A percentile compares a stretch with the other conserved stretches of the same genome.
Conservation (phyloP, 208 protist species). For the Acanthamoeba castellanii region DNA sequence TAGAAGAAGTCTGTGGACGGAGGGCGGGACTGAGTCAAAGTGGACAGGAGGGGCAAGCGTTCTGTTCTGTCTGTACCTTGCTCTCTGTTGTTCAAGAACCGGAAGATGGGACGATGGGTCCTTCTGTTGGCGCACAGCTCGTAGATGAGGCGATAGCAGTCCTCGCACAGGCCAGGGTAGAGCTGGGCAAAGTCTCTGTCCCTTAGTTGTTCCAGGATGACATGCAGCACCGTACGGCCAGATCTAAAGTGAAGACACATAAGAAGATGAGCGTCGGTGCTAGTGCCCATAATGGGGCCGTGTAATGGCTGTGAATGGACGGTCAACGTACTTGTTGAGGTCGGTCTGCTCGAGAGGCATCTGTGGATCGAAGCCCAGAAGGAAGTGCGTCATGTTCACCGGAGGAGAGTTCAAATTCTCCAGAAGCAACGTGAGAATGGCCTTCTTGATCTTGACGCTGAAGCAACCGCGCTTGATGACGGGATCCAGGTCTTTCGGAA, state of each 20-base stretch:
- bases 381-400: conserved; percentile 66
- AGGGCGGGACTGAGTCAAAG: background rate
- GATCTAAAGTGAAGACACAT: background rate
- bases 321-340: background rate
- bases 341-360: conserved; percentile 42
- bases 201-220: background rate
- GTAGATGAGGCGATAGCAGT: conserved; percentile 66
- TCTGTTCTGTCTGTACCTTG: background rate
- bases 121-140: conserved; percentile 32
- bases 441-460: conserved; percentile 51
- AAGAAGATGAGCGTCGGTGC: background rate
- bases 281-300: background rate
- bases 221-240: conserved; percentile 15
- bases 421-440: conserved; percentile 45
- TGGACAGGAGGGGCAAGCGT: background rate
- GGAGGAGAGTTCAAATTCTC: conserved; percentile 30
- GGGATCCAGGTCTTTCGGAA: background rate
- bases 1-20: conserved; percentile 43
- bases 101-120: background rate
- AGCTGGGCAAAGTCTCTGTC: background rate
- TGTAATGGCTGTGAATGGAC: background rate
- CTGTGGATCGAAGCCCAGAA: conserved; percentile 44
- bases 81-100: conserved; percentile 26
- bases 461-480: background rate
- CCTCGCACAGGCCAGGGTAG: conserved; percentile 13